A percentile compares a stretch with the other conserved stretches of the same genome.
phyloP scores from a whole-genome alignment of 23 red algal species.

The Gracilariopsis chorda region DNA sequence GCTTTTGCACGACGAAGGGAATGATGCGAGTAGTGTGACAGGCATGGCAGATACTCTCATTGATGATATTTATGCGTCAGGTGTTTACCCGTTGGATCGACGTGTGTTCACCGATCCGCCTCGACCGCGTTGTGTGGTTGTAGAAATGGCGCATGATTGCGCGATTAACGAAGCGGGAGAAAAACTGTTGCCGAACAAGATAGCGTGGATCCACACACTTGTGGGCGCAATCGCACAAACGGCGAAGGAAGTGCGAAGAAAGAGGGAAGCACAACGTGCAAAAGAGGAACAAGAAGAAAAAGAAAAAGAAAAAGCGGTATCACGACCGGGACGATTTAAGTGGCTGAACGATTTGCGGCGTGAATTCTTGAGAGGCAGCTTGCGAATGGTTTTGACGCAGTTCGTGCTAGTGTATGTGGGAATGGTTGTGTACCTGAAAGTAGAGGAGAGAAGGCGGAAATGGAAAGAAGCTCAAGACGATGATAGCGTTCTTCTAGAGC shows the following conservation, averaged over 20 bases:
- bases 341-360: neutral
- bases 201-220: neutral
- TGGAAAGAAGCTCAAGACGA: neutral
- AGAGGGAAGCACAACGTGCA: neutral
- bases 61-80: neutral
- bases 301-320: neutral
- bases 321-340: neutral
- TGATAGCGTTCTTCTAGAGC: slow-evolving; percentile 17
- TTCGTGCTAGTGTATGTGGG: neutral
- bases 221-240: neutral
- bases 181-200: neutral
- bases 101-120: slow-evolving; percentile 16
- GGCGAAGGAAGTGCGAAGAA: neutral
- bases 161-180: neutral
- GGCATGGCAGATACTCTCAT: neutral
- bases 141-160: neutral
- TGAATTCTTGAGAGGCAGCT: neutral
- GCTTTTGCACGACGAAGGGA: neutral
- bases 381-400: neutral
- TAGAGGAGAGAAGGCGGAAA: neutral
- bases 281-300: neutral
- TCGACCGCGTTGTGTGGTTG: neutral
- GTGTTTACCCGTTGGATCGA: neutral
- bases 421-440: neutral
- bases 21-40: neutral